Evolutionary conservation across 1,284 basidiomycete genomes (phyloP), one percentile per base, ranked within the genome.

Genomic region (Agaricales sp.): DNA sequence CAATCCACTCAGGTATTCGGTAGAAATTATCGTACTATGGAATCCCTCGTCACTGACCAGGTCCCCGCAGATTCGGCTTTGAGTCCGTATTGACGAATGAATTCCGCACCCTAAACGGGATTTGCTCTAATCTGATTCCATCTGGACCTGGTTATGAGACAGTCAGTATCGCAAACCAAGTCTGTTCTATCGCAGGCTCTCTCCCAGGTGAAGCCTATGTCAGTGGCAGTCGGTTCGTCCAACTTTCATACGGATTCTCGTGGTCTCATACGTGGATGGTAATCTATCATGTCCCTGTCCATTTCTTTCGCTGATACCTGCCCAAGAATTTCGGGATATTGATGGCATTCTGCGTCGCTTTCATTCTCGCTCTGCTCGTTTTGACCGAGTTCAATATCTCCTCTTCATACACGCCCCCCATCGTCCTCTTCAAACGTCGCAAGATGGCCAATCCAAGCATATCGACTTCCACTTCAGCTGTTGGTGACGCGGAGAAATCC

Each of bases 51-150:
- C 30, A 35, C 8, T 35, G 30, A n/a, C n/a, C n/a, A n/a, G n/a
- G 11, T 56, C 8, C 63, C 60, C 20, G 74, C 80, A 19, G 57
- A 67, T 39, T 78, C 78, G 1, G 68, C 68, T 79, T 79, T 54
- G 77, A 78, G 54, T 66, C 67, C 1, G 54, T 80, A 30, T 60
- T 80, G 37, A 64, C 68, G 18, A 82, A 82, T 62, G 79, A 82
- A 59, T 78, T 80, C 62, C 72, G 68, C 52, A 69, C 66, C 0
- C 53, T 76, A 2, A 46, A 68, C 13, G 69, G 67, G 3, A 46
- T 59, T 13, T 78, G 74, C 51, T 58, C 68, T 3, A 56, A 55
- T 2, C 53, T 78, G 13, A 65, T 74, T 2, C 76, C 76, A 1
- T 61, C 59, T 4, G 76, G 75, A 13, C 55, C 73, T 0, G 66